Percentiles rank a stretch among this genome's conserved stretches.
These are phyloP conservation scores for Tuber indicum DNA, from an alignment of 495 filamentous ascomycete genomes.

Conservation along the genomic window DNA sequence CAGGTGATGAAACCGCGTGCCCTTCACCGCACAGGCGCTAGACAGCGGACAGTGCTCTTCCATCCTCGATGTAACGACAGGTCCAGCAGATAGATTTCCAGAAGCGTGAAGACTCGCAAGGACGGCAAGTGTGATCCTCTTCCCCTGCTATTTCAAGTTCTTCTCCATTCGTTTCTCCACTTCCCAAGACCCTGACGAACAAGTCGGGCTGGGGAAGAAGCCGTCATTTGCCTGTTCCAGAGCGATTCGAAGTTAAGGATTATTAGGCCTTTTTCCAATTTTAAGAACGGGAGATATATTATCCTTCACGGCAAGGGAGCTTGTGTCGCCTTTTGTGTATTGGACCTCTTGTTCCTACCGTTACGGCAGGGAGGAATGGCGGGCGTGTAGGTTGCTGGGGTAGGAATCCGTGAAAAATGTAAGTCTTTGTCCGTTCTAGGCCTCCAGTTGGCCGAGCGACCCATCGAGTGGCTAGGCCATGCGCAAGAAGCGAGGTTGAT, in stretches of 20 bases:
- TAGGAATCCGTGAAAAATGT: not conserved
- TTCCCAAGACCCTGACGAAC: not conserved
- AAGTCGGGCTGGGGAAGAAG: not conserved
- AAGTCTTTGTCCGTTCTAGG: not conserved
- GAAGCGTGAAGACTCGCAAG: not conserved
- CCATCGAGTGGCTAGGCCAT: not conserved
- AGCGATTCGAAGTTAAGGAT: not conserved
- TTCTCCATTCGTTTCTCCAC: not conserved
- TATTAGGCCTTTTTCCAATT: not conserved
- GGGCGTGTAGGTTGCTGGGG: not conserved
- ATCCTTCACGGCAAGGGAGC: not conserved
- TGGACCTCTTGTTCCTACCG: not conserved
- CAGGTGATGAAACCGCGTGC: not conserved
- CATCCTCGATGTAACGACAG: not conserved
- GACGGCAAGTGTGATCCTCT: not conserved
- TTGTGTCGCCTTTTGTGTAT: not conserved
- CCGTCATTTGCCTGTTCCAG: not conserved
- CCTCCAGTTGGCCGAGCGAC: not conserved
- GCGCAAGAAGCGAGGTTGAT: not conserved
- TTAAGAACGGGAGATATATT: not conserved
- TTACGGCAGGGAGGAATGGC: not conserved
- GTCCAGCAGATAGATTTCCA: not conserved
- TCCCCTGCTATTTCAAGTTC: not conserved
- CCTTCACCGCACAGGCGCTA: not conserved
- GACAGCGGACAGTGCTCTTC: not conserved